Percentiles rank a stretch among this genome's conserved stretches.
Evolutionary conservation across 164 flowering plant species (phyloP).

Genomic region (Tinospora cordifolia): DNA sequence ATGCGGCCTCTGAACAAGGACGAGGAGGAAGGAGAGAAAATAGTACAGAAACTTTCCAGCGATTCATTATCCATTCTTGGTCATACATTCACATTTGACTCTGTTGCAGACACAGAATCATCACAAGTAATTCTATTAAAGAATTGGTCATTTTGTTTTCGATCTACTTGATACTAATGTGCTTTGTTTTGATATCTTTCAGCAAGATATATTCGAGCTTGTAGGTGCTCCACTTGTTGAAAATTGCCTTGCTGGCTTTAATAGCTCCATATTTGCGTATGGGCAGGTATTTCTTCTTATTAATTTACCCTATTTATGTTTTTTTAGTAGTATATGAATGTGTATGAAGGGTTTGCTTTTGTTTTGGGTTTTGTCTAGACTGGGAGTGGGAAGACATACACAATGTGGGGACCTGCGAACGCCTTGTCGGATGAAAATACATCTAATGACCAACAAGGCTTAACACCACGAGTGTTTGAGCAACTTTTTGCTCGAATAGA

Average conservation of each 20-base stretch:
- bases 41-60: constrained; percentile 49
- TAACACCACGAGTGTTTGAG: constrained; percentile 88
- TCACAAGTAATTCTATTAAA: constrained; percentile 47
- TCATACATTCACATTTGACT: constrained; percentile 74
- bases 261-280: constrained; percentile 95
- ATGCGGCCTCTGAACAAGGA: constrained; percentile 68
- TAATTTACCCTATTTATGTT: neutral
- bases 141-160: neutral
- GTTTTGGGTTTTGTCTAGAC: constrained; percentile 37
- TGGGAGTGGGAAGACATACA: constrained; percentile 95
- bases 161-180: neutral
- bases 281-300: constrained; percentile 63
- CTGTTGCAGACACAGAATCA: constrained; percentile 72
- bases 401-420: constrained; percentile 95
- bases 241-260: constrained; percentile 89
- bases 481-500: constrained; percentile 68
- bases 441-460: constrained; percentile 53
- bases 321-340: neutral
- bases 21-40: constrained; percentile 62
- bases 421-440: constrained; percentile 60
- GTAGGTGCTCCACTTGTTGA: constrained; percentile 89
- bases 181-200: constrained; percentile 16
- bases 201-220: constrained; percentile 77
- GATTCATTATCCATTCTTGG: constrained; percentile 68
- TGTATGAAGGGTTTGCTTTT: neutral